These are phyloP conservation scores for Boletus edulis DNA, from an alignment of 768 basidiomycete species.

Conservation along the genomic window DNA sequence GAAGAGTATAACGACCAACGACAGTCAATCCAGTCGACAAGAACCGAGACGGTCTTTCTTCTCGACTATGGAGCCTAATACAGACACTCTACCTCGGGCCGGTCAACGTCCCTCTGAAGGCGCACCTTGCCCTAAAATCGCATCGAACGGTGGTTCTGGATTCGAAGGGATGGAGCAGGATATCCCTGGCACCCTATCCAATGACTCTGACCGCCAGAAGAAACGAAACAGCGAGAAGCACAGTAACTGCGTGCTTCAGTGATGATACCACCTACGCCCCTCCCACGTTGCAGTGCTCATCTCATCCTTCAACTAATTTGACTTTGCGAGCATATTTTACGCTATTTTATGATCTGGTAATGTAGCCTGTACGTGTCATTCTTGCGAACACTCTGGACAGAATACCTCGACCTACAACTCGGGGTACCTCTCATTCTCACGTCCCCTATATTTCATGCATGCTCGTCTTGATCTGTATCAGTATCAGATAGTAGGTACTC, in stretches of 20 bases:
- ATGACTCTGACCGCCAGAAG: slow-evolving; percentile 24
- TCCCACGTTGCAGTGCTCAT: not conserved
- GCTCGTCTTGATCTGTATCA: slow-evolving; percentile 13
- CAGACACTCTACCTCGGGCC: slow-evolving; percentile 17
- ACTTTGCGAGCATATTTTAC: slow-evolving; percentile 1
- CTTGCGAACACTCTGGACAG: slow-evolving; percentile 11
- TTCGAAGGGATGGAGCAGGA: slow-evolving; percentile 9
- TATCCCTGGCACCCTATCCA: slow-evolving; percentile 4
- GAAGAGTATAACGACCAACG: slow-evolving; percentile 58
- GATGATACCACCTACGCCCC: slow-evolving; percentile 3
- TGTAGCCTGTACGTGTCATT: slow-evolving; percentile 10
- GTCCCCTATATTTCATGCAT: not conserved
- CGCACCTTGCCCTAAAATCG: slow-evolving; percentile 12
- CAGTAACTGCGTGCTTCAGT: slow-evolving; percentile 28
- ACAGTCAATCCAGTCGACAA: slow-evolving; percentile 40
- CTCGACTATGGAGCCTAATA: slow-evolving; percentile 30
- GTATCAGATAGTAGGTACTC: slow-evolving; percentile 15
- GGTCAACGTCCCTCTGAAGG: slow-evolving; percentile 22
- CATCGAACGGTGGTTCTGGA: slow-evolving; percentile 6
- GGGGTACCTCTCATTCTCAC: not conserved
- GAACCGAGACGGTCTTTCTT: slow-evolving; percentile 38
- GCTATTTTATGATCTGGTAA: slow-evolving; percentile 19
- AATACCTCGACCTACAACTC: not conserved
- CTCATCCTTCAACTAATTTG: not conserved
- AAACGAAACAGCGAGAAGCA: slow-evolving; percentile 29